Evolutionary conservation across 306 rosid genomes (phyloP).

Genomic region (Prosopis cineraria): DNA sequence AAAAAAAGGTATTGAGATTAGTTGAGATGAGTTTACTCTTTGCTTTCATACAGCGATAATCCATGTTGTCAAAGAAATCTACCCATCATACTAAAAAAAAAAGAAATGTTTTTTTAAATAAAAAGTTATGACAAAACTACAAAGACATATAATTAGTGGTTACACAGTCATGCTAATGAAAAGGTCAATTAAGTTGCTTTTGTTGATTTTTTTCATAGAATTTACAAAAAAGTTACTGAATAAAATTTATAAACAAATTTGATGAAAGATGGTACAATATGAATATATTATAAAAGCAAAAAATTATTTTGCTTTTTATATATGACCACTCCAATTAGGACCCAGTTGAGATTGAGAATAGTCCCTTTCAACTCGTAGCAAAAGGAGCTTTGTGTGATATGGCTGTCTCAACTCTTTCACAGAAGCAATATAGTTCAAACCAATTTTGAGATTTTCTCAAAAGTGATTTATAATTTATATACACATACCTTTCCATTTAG

Average conservation of each 20-base stretch:
- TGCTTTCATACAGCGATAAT: too few species aligned
- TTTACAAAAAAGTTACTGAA: not conserved
- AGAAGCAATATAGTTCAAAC: conserved; percentile 24
- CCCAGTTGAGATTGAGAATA: not conserved
- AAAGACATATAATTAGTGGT: too few species aligned
- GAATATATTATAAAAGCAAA: not conserved
- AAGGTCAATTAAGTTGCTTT: too few species aligned
- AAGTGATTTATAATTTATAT: conserved; percentile 2
- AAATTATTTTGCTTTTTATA: not conserved
- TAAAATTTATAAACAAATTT: not conserved
- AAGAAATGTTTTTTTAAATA: too few species aligned
- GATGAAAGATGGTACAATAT: not conserved
- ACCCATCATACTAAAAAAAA: too few species aligned
- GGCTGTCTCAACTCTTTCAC: not conserved
- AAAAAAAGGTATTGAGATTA: too few species aligned
- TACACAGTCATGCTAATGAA: too few species aligned
- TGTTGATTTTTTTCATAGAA: not conserved
- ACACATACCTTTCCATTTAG: conserved; percentile 22
- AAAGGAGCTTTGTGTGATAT: conserved; percentile 10
- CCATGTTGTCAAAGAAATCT: too few species aligned
- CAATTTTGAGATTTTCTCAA: not conserved
- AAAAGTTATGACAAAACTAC: too few species aligned
- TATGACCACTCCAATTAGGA: not conserved
- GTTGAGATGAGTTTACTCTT: too few species aligned
- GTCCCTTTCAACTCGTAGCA: not conserved